Percentiles rank a stretch among this genome's conserved stretches.
Evolutionary conservation across 2,329 filamentous ascomycete genomes (phyloP).

Genomic region (Metarhizium rileyi): DNA sequence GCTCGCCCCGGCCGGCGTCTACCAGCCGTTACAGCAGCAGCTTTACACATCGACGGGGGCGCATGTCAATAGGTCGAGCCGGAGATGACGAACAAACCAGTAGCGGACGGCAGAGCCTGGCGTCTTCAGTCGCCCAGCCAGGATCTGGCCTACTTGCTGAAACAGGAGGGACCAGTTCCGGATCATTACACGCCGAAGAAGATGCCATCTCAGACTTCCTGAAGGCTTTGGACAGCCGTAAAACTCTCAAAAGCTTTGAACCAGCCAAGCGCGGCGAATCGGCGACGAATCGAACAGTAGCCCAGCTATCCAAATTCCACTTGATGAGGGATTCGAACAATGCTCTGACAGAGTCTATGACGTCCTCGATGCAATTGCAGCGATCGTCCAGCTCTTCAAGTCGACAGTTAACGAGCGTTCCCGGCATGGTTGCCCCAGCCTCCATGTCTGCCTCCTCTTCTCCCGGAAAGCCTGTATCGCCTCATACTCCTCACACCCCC

Average conservation of each 20-base stretch:
- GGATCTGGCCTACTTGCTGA: constrained; percentile 73
- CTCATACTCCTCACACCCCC: constrained; percentile 84
- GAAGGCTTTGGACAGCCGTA: constrained; percentile 77
- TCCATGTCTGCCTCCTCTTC: constrained; percentile 81
- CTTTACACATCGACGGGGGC: constrained; percentile 74
- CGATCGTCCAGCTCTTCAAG: constrained; percentile 69
- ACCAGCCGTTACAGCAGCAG: constrained; percentile 88
- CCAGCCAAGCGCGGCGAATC: constrained; percentile 56
- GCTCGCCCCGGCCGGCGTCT: constrained; percentile 69
- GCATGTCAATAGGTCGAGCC: constrained; percentile 62
- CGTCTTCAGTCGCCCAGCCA: constrained; percentile 60
- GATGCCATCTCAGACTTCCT: constrained; percentile 92
- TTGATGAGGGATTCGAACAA: constrained; percentile 84
- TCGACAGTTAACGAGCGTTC: constrained; percentile 48
- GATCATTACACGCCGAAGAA: constrained; percentile 66
- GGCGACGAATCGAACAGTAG: constrained; percentile 64
- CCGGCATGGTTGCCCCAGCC: constrained; percentile 60
- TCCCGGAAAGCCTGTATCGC: constrained; percentile 80
- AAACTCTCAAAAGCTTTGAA: constrained; percentile 75
- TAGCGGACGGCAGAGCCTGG: constrained; percentile 69
- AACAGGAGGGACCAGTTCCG: constrained; percentile 53
- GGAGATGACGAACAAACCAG: constrained; percentile 64
- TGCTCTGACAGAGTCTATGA: constrained; percentile 84
- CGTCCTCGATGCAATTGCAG: constrained; percentile 76
- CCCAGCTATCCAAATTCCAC: constrained; percentile 77